Percentiles rank a stretch among this genome's conserved stretches.
These are phyloP conservation scores for Hypoxylon sp. DNA, from an alignment of 2,329 filamentous ascomycete species.

Conservation along the genomic window DNA sequence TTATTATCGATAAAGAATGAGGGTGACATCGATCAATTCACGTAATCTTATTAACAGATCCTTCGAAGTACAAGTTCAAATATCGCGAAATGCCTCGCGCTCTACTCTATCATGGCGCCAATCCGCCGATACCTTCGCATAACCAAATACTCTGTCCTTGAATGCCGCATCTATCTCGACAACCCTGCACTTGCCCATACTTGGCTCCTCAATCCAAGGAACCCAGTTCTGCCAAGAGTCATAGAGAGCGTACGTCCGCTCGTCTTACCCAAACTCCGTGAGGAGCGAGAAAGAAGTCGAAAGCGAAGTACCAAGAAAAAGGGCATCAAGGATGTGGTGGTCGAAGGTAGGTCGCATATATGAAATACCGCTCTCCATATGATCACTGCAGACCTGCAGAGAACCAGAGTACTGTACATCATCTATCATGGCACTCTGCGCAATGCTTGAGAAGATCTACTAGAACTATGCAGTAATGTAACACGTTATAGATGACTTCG, in stretches of 20 bases:
- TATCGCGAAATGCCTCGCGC: slow-evolving; percentile 37
- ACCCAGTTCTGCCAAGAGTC: slow-evolving; percentile 84
- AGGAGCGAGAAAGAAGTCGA: slow-evolving; percentile 73
- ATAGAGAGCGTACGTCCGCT: slow-evolving; percentile 88
- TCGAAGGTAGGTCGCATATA: slow-evolving; percentile 72
- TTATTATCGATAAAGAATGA: slow-evolving; percentile 27
- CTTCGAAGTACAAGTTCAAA: slow-evolving; percentile 10
- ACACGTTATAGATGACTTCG: slow-evolving; percentile 82
- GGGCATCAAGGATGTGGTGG: slow-evolving; percentile 88
- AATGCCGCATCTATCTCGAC: slow-evolving; percentile 96
- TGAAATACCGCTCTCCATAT: slow-evolving; percentile 33
- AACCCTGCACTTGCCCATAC: slow-evolving; percentile 85
- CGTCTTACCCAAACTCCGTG: slow-evolving; percentile 90
- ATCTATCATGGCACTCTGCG: slow-evolving; percentile 37
- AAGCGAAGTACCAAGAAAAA: slow-evolving; percentile 81
- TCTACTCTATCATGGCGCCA: slow-evolving; percentile 77
- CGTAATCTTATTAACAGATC: slow-evolving; percentile 4
- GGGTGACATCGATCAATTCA: slow-evolving; percentile 33
- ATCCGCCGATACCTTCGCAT: slow-evolving; percentile 92
- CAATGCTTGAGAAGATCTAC: slow-evolving; percentile 36
- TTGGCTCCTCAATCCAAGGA: slow-evolving; percentile 85
- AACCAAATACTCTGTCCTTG: slow-evolving; percentile 93
- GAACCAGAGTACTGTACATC: slow-evolving; percentile 38
- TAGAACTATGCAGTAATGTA: slow-evolving; percentile 41
- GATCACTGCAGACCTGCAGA: slow-evolving; percentile 8